Conservation (phyloP, 306 rosid species). For the Ammopiptanthus mongolicus region DNA sequence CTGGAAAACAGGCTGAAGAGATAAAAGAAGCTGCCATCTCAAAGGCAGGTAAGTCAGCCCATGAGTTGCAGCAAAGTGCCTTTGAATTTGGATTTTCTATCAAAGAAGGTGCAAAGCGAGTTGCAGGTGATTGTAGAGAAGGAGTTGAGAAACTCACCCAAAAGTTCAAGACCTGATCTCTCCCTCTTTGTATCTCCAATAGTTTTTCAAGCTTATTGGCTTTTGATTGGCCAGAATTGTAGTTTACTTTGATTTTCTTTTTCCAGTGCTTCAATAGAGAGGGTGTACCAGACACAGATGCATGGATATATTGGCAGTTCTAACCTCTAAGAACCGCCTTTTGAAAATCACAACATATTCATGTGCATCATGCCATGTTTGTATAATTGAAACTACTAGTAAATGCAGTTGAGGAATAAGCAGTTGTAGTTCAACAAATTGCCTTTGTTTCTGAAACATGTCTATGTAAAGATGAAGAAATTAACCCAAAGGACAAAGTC, state of each 20-base stretch:
- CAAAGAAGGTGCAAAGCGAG: constrained; percentile 75
- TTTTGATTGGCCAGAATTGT: constrained; percentile 17
- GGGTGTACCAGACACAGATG: not conserved
- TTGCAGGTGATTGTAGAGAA: constrained; percentile 80
- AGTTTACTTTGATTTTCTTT: constrained; percentile 9
- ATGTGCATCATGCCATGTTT: constrained; percentile 1
- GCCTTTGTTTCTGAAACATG: not conserved
- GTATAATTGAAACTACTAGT: constrained; percentile 19
- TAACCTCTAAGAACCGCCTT: constrained; percentile 12
- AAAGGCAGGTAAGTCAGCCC: constrained; percentile 51
- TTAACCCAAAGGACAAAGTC: not conserved
- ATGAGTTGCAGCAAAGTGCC: constrained; percentile 59
- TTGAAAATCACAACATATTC: not conserved
- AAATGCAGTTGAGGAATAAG: constrained; percentile 26
- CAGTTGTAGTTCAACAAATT: not conserved
- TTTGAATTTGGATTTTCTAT: constrained; percentile 45
- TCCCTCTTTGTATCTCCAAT: not conserved
- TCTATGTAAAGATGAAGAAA: not conserved
- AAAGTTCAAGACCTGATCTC: constrained; percentile 66
- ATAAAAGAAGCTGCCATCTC: constrained; percentile 41
- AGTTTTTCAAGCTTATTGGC: not conserved
- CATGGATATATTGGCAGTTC: constrained; percentile 21
- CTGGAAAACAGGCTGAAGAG: constrained; percentile 58
- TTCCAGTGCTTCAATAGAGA: constrained; percentile 12
- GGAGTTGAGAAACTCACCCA: constrained; percentile 89